These are phyloP conservation scores for Komagataella ulmi DNA, from an alignment of 805 yeast genomes.

Conservation along the genomic window DNA sequence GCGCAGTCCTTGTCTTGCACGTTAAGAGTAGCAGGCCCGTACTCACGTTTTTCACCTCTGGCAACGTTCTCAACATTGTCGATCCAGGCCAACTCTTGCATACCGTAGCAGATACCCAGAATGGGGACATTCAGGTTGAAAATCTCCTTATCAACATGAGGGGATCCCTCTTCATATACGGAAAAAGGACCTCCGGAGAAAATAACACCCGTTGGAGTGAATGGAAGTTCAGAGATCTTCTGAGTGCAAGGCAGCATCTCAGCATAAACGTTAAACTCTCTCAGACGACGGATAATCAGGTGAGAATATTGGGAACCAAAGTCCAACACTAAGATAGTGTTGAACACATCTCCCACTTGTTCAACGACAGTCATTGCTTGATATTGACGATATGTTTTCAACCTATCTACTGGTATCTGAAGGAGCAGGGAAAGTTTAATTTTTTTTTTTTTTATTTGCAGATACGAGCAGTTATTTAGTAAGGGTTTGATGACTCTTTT, in stretches of 20 bases:
- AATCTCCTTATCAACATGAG: constrained; percentile 92
- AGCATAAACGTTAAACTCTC: constrained; percentile 96
- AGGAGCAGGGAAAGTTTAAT: background rate
- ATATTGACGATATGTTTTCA: background rate
- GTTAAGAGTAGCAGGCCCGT: constrained; percentile 86
- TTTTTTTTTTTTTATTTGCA: background rate
- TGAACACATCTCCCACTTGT: constrained; percentile 80
- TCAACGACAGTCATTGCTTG: constrained; percentile 8
- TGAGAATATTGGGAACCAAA: constrained; percentile 98
- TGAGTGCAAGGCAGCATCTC: constrained; percentile 99
- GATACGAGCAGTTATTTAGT: background rate
- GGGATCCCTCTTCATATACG: constrained; percentile 89
- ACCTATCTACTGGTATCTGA: background rate
- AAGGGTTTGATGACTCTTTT: background rate
- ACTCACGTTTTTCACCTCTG: constrained; percentile 95
- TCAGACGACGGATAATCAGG: constrained; percentile 88
- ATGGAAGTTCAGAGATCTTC: constrained; percentile 78
- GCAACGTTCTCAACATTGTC: constrained; percentile 79
- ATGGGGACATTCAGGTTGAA: constrained; percentile 89
- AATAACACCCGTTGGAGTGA: constrained; percentile 95
- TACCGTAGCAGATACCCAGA: constrained; percentile 96
- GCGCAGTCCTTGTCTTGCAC: constrained; percentile 58
- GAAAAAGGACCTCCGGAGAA: constrained; percentile 97
- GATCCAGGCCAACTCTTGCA: constrained; percentile 98
- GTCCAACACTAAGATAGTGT: constrained; percentile 93